Evolutionary conservation across 805 yeast species (phyloP), one percentile per base, ranked within the genome.

Genomic region (Pichia deserticola): DNA sequence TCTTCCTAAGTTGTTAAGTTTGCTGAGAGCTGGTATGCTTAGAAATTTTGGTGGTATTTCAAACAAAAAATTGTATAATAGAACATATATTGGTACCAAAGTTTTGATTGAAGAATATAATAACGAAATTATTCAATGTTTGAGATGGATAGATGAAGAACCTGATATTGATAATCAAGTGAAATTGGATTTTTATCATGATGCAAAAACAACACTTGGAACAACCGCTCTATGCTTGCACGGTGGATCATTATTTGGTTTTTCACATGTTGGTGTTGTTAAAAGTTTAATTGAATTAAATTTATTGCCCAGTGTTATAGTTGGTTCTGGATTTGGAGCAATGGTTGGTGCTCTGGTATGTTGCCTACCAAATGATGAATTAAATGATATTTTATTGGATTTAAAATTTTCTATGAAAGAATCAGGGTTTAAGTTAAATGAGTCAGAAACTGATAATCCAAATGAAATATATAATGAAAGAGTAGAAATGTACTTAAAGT

Each of bases 251-350:
- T 69, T 93, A 27, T 93, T 92, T 69, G 98, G 99, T 0, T 70
- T 93, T 53, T 90, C 96, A 59, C 99, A 93, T 65, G 63, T 93
- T 36, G 99, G 99, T 2, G 96, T 90, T 1, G 86, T 92, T 8
- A 84, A 85, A 54, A 92, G 93, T 0, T 71, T 93, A n/a, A 78
- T 84, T 52, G 76, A 77, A 55, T 81, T 84, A 54, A 84, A 86
- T 1, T 68, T 90, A 37, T 70, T 93, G 46, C 99, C 99, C 0
- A 70, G 85, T 40, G 86, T 93, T 3, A 80, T 92, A 27, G 86
- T 92, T 7, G 99, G 99, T 0, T 85, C 90, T 50, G 93, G 97
- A 0, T 86, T 89, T 52, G 99, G 99, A 1, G 95, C 98, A 0
- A 84, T 90, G 1, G 89, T 90, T 20, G 98, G 96, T 0, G 81